A percentile compares a stretch with the other conserved stretches of the same genome.
These are phyloP conservation scores for Ustilago xerochloae DNA, from an alignment of 1,284 basidiomycete genomes.

Conservation along the genomic window DNA sequence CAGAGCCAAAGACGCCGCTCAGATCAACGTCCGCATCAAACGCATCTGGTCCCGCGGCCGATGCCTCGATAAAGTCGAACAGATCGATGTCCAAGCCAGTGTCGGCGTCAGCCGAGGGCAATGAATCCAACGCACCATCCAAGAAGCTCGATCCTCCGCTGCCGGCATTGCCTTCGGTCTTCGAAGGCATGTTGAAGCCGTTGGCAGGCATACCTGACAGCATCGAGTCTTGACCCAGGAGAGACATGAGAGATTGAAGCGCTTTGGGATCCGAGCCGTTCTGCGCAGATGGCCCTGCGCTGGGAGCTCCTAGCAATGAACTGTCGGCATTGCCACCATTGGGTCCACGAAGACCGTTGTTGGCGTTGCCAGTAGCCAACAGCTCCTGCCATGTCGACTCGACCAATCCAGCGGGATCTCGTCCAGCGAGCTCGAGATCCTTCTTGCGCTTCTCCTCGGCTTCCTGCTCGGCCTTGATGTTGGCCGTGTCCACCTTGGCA, in stretches of 20 bases:
- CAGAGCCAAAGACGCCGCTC: slow-evolving; percentile 39
- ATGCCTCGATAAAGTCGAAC: slow-evolving; percentile 58
- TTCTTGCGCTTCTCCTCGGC: slow-evolving; percentile 44
- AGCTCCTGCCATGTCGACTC: slow-evolving; percentile 58
- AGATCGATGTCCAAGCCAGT: slow-evolving; percentile 49
- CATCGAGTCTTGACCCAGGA: slow-evolving; percentile 48
- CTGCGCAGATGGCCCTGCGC: slow-evolving; percentile 19
- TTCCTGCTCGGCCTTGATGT: slow-evolving; percentile 46
- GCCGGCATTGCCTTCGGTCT: slow-evolving; percentile 12
- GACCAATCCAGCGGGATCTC: slow-evolving; percentile 50
- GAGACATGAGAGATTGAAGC: slow-evolving; percentile 49
- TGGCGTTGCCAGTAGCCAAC: slow-evolving; percentile 27
- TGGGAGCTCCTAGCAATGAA: slow-evolving; percentile 30
- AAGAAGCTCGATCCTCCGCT: slow-evolving; percentile 31
- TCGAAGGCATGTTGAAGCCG: slow-evolving; percentile 17
- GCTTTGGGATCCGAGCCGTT: slow-evolving; percentile 40
- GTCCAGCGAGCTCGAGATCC: slow-evolving; percentile 37
- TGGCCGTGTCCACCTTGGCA: slow-evolving; percentile 35
- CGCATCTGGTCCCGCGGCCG: slow-evolving; percentile 47
- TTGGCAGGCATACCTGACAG: slow-evolving; percentile 28
- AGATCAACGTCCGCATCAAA: slow-evolving; percentile 51
- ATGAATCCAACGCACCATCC: slow-evolving; percentile 27
- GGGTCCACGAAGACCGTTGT: slow-evolving; percentile 13
- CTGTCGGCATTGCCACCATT: slow-evolving; percentile 13
- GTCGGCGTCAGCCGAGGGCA: slow-evolving; percentile 49